Evolutionary conservation across 495 filamentous ascomycete genomes (phyloP).

Genomic region (Jackrogersella minutella): DNA sequence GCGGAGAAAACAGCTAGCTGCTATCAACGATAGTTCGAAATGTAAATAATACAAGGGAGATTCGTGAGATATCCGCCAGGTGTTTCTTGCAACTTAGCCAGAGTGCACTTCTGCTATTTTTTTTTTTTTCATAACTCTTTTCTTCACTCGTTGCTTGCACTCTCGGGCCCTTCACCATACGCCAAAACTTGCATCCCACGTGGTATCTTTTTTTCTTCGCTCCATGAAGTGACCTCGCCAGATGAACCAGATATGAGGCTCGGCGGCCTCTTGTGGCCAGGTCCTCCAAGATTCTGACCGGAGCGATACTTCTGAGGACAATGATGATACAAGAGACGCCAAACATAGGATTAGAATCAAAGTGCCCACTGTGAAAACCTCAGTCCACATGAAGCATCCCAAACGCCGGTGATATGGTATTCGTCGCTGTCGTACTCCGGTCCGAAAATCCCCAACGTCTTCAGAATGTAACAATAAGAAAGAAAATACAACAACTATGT

Average conservation of each 20-base stretch:
- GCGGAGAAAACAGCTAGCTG: conserved; percentile 31
- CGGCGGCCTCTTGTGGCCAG: background rate
- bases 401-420: conserved; percentile 42
- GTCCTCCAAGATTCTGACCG: background rate
- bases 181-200: background rate
- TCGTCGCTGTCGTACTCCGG: conserved; percentile 26
- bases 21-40: conserved; percentile 49
- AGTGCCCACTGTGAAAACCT: conserved; percentile 1
- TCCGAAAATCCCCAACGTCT: conserved; percentile 13
- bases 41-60: conserved; percentile 45
- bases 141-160: background rate
- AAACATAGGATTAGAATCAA: conserved; percentile 4
- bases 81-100: background rate
- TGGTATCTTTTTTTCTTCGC: conserved; percentile 15
- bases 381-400: background rate
- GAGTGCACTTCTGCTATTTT: background rate
- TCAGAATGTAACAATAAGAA: conserved; percentile 4
- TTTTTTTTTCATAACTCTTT: conserved; percentile 8
- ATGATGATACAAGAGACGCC: conserved; percentile 27
- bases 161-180: background rate
- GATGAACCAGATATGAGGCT: background rate
- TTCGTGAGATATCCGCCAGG: conserved; percentile 25
- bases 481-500: conserved; percentile 17
- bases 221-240: background rate
- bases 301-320: background rate